Base-by-base conservation (phyloP, 2,329 filamentous ascomycete genomes). In the Claviceps lovelessii region DNA sequence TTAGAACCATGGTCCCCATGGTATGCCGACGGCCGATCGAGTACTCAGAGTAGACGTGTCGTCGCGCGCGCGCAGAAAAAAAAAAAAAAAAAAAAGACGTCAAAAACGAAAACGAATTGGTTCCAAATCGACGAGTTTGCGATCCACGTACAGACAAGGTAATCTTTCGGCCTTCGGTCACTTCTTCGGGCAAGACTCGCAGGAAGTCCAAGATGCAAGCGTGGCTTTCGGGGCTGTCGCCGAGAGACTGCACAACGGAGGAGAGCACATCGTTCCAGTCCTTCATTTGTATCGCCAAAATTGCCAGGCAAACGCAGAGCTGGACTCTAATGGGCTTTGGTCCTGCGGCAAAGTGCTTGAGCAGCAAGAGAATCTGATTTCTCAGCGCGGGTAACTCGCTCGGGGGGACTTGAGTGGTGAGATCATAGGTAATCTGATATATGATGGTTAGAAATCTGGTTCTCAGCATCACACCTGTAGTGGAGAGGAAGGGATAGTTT, bases 111-210 rank as follows among this genome's bases (percentile, higher is more conserved):
- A 39, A 39, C 9, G 4, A 39, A 49, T 59, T 63, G 59, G 57
- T 63, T 62, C 58, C 63, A 64, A 64, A 72, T 70, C 72, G 74
- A 70, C 73, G 68, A 68, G 65, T 49, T 63, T 70, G 76, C 75
- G 76, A 76, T 85, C 83, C 80, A 91, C 89, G 76, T 93, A 95
- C 90, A 82, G 89, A 90, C 74, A 98, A 80, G 79, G 90, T 95
- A 79, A 98, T 96, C 77, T 97, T 98, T 74, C 93, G 89, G 74
- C 93, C 93, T 79, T 98, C 91, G 63, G 88, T 97, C 67, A 98
- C 93, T 79, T 98, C 93, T 77, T 98, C 93, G 55, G 93, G 93
- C 61, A 98, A 83, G 64, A 98, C 90, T 70, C 89, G 90, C 61
- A 98, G 78, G 71, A 98, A 98, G 71, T 98, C 93, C 66, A 98